A percentile compares a stretch with the other conserved stretches of the same genome.
Evolutionary conservation across 768 basidiomycete species (phyloP).

Genomic region (Serendipita sp.): DNA sequence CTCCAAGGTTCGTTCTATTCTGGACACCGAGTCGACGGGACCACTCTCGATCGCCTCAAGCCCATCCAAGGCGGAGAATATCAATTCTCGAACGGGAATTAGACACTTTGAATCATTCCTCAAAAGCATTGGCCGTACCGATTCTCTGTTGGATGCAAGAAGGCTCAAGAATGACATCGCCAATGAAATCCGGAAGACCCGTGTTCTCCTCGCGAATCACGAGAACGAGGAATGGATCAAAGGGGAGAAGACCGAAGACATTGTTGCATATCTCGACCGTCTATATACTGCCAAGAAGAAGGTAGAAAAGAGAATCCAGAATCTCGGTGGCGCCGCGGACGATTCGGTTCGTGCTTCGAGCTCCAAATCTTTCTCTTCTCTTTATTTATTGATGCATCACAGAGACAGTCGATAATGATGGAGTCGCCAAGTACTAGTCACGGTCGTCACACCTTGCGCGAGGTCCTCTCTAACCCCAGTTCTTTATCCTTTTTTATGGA

Average conservation of each 20-base stretch:
- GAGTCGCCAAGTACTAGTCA: not conserved
- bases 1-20: constrained; percentile 68
- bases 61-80: constrained; percentile 41
- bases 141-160: constrained; percentile 75
- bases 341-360: constrained; percentile 32
- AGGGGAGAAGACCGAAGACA: constrained; percentile 68
- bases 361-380: not conserved
- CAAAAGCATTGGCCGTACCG: constrained; percentile 63
- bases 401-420: constrained; percentile 9
- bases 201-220: constrained; percentile 59
- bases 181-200: constrained; percentile 76
- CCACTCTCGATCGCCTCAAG: constrained; percentile 23
- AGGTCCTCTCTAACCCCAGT: constrained; percentile 73
- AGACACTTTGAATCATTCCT: constrained; percentile 87
- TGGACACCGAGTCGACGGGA: constrained; percentile 63
- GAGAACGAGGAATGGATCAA: constrained; percentile 83
- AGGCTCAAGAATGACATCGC: constrained; percentile 83
- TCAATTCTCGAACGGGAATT: constrained; percentile 65
- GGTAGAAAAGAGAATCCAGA: constrained; percentile 70
- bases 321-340: constrained; percentile 50
- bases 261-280: constrained; percentile 74
- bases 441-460: constrained; percentile 42
- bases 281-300: constrained; percentile 78
- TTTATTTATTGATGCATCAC: not conserved
- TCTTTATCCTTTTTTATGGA: constrained; percentile 96